phyloP scores from a whole-genome alignment of 352 stramenopile species.

The Phytopythium montanum region DNA sequence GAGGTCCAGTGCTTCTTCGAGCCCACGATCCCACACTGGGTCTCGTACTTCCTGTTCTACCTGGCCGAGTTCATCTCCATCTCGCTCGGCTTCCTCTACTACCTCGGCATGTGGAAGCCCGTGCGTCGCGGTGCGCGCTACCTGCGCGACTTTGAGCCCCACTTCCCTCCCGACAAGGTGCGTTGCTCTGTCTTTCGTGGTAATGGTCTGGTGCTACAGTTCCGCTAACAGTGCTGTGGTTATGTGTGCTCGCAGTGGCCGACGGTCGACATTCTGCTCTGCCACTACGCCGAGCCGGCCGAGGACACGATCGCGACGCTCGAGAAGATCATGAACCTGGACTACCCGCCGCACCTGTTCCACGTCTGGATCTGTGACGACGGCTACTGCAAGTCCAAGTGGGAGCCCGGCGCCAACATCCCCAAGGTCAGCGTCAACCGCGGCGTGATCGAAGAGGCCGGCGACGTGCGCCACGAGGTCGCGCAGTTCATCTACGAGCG shows the following conservation, averaged over 20 bases:
- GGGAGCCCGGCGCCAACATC: slow-evolving; percentile 36
- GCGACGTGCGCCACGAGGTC: slow-evolving; percentile 65
- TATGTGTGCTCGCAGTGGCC: slow-evolving; percentile 28
- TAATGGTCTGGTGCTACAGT: neutral
- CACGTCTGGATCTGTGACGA: slow-evolving; percentile 79
- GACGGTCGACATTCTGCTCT: slow-evolving; percentile 76
- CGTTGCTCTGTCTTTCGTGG: neutral
- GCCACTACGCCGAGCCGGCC: slow-evolving; percentile 70
- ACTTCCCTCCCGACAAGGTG: slow-evolving; percentile 51
- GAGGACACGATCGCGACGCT: slow-evolving; percentile 77
- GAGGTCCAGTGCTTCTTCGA: slow-evolving; percentile 63
- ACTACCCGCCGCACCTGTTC: slow-evolving; percentile 69
- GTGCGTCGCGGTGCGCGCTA: slow-evolving; percentile 68
- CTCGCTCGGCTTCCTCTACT: slow-evolving; percentile 63
- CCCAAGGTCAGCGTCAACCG: slow-evolving; percentile 61
- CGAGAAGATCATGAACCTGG: slow-evolving; percentile 69
- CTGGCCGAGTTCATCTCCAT: slow-evolving; percentile 74
- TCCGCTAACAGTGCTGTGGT: neutral
- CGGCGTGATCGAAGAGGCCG: slow-evolving; percentile 67
- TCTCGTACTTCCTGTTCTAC: slow-evolving; percentile 74
- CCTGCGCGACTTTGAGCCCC: slow-evolving; percentile 62
- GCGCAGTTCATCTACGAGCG: slow-evolving; percentile 77
- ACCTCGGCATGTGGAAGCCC: slow-evolving; percentile 78
- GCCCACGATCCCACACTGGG: slow-evolving; percentile 52
- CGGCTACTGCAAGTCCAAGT: slow-evolving; percentile 72